Base-by-base conservation (phyloP, 495 filamentous ascomycete species). In the Hypoxylon crocopeplum region DNA sequence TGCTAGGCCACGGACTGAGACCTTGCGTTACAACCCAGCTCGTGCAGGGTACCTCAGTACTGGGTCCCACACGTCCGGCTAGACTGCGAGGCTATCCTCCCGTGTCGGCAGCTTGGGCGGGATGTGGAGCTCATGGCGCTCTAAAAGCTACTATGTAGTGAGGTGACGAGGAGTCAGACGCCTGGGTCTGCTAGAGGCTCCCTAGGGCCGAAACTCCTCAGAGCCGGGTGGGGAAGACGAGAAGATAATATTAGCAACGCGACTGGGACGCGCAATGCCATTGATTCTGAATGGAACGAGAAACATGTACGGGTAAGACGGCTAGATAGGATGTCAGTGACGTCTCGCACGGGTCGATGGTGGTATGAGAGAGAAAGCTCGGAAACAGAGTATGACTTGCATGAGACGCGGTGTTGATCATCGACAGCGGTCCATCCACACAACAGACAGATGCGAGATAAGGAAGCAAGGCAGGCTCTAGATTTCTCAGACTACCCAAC, bases 1-100 rank as follows among this genome's bases (percentile, higher is more conserved):
- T 56, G 42, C 48, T 33, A 55, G 50, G 55, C 55, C 34, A 64
- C 61, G 45, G 61, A 55, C 55, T 59, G 55, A 38, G 34, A 59
- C 54, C 48, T 64, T 55, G 54, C 60, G 38, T 49, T 44, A 49
- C 54, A 40, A 48, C 49, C 55, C 39, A 59, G 49, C 8, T 42
- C 39, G 16, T 51, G 50, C 61, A 59, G 55, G 61, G 61, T 59
- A 33, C 33, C 55, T 59, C 29, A 59, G 27, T 47, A 30, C 39
- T 64, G 40, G 55, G 61, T 59, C 41, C 50, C 61, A 64, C 61
- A 50, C 25, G 38, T 47, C 55, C 19, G 46, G 49, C 25, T 42
- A 55, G 50, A 41, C 29, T 51, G 38, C 27, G 49, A 59, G 50
- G 48, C 54, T 58, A 59, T 42, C 36, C 10, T 54, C 25, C 45